Evolutionary conservation across 73 alveolate species (phyloP), one percentile per base, ranked within the genome.

Genomic region (Effrenium voratum): DNA sequence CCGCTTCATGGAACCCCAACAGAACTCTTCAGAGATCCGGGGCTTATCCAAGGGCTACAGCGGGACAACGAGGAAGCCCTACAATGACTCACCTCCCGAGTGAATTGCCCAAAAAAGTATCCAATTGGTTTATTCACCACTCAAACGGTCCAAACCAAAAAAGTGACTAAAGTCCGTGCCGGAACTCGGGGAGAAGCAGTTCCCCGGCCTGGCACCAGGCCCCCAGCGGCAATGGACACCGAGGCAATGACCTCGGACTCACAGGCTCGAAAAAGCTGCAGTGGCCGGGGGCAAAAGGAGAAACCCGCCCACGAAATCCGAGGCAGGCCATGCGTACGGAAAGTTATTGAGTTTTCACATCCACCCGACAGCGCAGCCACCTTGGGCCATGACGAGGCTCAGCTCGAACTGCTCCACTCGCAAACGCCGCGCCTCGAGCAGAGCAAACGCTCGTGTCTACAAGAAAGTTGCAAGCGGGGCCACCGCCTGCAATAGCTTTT

Each of bases 381-480:
- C n/a, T n/a, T n/a, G n/a, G n/a, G n/a, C n/a, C n/a, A n/a, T n/a
- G 41, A 44, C 95, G 26, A 87, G 85, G 76, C 95, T 87, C 72
- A 87, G 70, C 84, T 87, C 95, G 40, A 87, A 87, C 70, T 87
- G 95, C 84, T 87, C 95, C 34, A 87, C 95, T 12, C 95, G 95
- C 41, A 87, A 36, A 24, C 95, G 95, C 44, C 95, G 55, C 24
- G 95, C 95, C 95, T 86, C 70, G 34, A n/a, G n/a, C n/a, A n/a
- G n/a, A n/a, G n/a, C n/a, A n/a, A n/a, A n/a, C n/a, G n/a, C n/a
- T n/a, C n/a, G n/a, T n/a, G n/a, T n/a, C n/a, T n/a, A n/a, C n/a
- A n/a, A n/a, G n/a, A n/a, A n/a, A n/a, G n/a, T n/a, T n/a, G n/a
- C n/a, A n/a, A n/a, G n/a, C n/a, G n/a, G n/a, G n/a, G n/a, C n/a